A percentile compares a stretch with the other conserved stretches of the same genome.
Evolutionary conservation across 352 stramenopile species (phyloP).

Genomic region (Phytophthora macrochlamydospora): DNA sequence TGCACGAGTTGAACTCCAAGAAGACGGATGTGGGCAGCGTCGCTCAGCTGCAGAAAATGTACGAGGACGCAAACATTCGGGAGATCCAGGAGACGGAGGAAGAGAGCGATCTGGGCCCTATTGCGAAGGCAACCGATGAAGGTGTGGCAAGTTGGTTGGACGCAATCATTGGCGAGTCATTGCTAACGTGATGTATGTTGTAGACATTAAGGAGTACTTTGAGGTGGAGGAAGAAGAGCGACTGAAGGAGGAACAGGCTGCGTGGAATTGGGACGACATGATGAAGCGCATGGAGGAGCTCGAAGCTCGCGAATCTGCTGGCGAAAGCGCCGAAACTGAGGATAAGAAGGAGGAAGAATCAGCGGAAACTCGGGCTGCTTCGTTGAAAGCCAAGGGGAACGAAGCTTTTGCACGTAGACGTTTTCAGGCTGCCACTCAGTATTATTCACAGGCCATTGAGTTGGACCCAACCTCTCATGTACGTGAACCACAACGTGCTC

Average conservation of each 20-base stretch:
- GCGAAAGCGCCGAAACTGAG: slow-evolving; percentile 34
- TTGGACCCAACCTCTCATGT: slow-evolving; percentile 77
- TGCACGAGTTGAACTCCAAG: slow-evolving; percentile 60
- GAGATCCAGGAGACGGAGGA: slow-evolving; percentile 86
- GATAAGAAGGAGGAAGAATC: slow-evolving; percentile 34
- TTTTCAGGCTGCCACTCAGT: slow-evolving; percentile 79
- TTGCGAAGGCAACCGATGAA: slow-evolving; percentile 62
- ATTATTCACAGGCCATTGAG: slow-evolving; percentile 91
- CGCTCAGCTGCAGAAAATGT: slow-evolving; percentile 81
- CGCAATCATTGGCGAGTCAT: neutral
- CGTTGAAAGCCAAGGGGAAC: slow-evolving; percentile 80
- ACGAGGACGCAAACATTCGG: slow-evolving; percentile 84
- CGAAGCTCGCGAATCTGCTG: slow-evolving; percentile 62
- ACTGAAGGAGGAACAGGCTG: slow-evolving; percentile 57
- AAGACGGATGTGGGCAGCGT: slow-evolving; percentile 69
- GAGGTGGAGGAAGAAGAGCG: slow-evolving; percentile 85
- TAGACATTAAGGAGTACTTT: slow-evolving; percentile 84
- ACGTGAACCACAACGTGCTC: slow-evolving; percentile 7
- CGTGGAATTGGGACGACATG: slow-evolving; percentile 85
- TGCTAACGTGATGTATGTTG: neutral
- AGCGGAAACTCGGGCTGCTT: slow-evolving; percentile 36
- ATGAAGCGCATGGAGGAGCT: slow-evolving; percentile 89
- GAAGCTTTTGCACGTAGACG: slow-evolving; percentile 71
- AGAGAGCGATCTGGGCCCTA: slow-evolving; percentile 59
- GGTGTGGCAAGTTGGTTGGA: slow-evolving; percentile 30